Percentiles rank a stretch among this genome's conserved stretches.
phyloP scores from a whole-genome alignment of 169 alveolate genomes.

The Plasmodium vinckei region DNA sequence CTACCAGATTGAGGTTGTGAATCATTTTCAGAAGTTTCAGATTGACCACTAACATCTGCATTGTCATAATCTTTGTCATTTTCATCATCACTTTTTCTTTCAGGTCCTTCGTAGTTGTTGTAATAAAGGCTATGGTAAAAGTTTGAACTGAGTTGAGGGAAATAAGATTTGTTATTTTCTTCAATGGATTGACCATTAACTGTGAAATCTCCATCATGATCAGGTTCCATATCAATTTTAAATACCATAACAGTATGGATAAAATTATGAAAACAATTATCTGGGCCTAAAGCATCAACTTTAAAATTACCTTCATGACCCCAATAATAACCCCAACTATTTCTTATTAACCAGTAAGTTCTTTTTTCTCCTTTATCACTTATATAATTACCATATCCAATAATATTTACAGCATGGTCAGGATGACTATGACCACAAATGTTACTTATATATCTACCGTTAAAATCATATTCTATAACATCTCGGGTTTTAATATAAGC shows the following conservation, averaged over 20 bases:
- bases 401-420: conserved; percentile 74
- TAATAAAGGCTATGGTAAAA: conserved; percentile 21
- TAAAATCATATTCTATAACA: conserved; percentile 66
- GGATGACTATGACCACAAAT: conserved; percentile 63
- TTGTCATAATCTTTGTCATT: not conserved
- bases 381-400: conserved; percentile 78
- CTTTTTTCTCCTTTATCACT: conserved; percentile 31
- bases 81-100: not conserved
- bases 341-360: conserved; percentile 65
- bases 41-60: not conserved
- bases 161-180: not conserved
- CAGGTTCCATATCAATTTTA: conserved; percentile 22
- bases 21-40: not conserved
- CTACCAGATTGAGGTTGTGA: not conserved
- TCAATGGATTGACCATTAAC: too few relatives aligned
- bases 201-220: not conserved
- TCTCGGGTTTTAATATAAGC: conserved; percentile 57
- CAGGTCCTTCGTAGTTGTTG: not conserved
- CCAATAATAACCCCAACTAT: conserved; percentile 78
- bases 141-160: conserved; percentile 5
- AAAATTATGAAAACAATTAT: conserved; percentile 21
- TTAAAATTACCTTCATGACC: conserved; percentile 71
- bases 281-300: conserved; percentile 70
- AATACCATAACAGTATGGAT: conserved; percentile 56
- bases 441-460: conserved; percentile 66